Conservation (phyloP, 2,329 filamentous ascomycete genomes). For the Pseudonectria buxi region DNA sequence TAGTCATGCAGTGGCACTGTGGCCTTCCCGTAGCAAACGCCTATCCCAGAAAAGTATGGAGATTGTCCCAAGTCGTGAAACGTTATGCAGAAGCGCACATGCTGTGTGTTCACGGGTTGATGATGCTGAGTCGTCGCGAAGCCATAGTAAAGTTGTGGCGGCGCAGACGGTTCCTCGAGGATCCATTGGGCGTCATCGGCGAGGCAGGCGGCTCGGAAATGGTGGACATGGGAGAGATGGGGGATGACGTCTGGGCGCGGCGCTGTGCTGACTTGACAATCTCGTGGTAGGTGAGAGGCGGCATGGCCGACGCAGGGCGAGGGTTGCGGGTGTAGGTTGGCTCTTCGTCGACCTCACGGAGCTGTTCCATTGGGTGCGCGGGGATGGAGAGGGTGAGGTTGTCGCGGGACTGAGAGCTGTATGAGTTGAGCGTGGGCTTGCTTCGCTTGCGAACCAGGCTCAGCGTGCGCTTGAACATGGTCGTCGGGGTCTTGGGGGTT, state of each 20-base stretch:
- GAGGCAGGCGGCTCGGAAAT: slow-evolving; percentile 19
- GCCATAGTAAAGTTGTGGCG: neutral
- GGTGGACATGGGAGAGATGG: slow-evolving; percentile 22
- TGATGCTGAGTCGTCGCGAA: too few species aligned
- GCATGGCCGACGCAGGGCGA: slow-evolving; percentile 16
- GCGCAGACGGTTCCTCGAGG: slow-evolving; percentile 16
- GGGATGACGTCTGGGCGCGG: slow-evolving; percentile 22
- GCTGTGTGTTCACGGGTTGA: too few species aligned
- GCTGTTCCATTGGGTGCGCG: slow-evolving; percentile 27
- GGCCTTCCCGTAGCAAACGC: too few species aligned
- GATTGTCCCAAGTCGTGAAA: too few species aligned
- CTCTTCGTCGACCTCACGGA: slow-evolving; percentile 26
- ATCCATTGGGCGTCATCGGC: slow-evolving; percentile 21
- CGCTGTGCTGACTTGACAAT: slow-evolving; percentile 39
- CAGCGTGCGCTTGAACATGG: slow-evolving; percentile 47
- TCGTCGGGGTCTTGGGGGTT: slow-evolving; percentile 33
- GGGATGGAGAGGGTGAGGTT: slow-evolving; percentile 20
- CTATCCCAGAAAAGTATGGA: too few species aligned
- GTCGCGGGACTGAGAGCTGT: slow-evolving; percentile 29
- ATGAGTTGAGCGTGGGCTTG: slow-evolving; percentile 38
- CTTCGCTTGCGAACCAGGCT: slow-evolving; percentile 51
- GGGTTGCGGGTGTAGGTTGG: slow-evolving; percentile 8
- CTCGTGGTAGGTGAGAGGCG: slow-evolving; percentile 41
- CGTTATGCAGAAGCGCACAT: too few species aligned
- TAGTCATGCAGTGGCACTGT: too few species aligned